These are phyloP conservation scores for Pyrenula massariospora DNA, from an alignment of 495 filamentous ascomycete species.

Conservation along the genomic window DNA sequence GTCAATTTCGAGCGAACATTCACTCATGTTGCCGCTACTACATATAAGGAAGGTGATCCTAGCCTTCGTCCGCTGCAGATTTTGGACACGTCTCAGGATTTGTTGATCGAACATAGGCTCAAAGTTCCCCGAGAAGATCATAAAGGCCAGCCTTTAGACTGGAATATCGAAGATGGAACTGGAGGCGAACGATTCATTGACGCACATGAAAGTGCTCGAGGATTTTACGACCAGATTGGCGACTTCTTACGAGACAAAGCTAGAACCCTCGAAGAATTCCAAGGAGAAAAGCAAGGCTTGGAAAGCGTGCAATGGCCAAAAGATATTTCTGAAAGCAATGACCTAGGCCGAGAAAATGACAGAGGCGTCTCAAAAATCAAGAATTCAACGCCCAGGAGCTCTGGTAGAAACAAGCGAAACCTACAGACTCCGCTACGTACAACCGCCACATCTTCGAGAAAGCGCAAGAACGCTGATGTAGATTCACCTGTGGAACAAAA, in stretches of 20 bases:
- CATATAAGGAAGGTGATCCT: constrained; percentile 62
- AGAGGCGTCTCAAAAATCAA: neutral
- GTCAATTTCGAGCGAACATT: constrained; percentile 91
- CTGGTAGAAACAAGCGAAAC: neutral
- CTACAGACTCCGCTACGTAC: neutral
- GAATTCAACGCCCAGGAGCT: neutral
- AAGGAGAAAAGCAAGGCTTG: neutral
- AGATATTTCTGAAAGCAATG: neutral
- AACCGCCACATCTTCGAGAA: neutral
- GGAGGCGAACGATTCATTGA: constrained; percentile 57
- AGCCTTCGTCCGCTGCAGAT: constrained; percentile 69
- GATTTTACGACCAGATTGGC: constrained; percentile 67
- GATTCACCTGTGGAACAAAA: neutral
- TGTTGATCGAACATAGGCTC: constrained; percentile 51
- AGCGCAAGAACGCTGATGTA: neutral
- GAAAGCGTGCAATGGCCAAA: neutral
- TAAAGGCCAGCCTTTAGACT: constrained; percentile 39
- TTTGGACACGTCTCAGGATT: constrained; percentile 45
- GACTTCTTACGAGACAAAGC: constrained; percentile 53
- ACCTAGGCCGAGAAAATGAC: too few species aligned
- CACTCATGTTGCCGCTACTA: constrained; percentile 67
- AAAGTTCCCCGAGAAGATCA: constrained; percentile 50
- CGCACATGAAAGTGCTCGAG: constrained; percentile 71
- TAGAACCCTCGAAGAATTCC: constrained; percentile 22
- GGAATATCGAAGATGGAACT: constrained; percentile 34